phyloP scores from a whole-genome alignment of 108 stramenopile genomes.

The Nitzschia sp. region DNA sequence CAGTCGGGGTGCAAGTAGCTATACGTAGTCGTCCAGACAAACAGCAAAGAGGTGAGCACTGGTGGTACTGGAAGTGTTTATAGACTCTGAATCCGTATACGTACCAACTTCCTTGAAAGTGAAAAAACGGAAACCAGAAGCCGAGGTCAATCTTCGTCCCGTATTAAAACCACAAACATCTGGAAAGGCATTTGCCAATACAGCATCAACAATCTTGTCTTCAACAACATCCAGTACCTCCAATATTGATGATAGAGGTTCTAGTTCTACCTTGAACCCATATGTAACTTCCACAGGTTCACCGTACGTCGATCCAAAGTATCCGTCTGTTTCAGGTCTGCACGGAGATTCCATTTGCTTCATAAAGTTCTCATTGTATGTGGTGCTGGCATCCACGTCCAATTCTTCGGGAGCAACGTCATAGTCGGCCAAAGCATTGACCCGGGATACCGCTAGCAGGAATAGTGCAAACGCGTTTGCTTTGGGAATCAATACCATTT shows the following conservation, averaged over 20 bases:
- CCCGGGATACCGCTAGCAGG: no score
- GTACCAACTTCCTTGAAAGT: constrained; percentile 28
- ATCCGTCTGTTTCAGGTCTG: constrained; percentile 43
- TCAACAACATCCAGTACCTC: constrained; percentile 34
- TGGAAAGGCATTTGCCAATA: constrained; percentile 27
- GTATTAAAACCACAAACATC: constrained; percentile 33
- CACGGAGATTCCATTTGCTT: constrained; percentile 31
- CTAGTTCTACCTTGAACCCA: constrained; percentile 34
- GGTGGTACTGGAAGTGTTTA: no score
- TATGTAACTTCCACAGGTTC: constrained; percentile 21
- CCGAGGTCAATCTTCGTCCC: not conserved
- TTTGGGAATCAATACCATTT: not conserved
- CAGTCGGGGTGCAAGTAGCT: constrained; percentile 25
- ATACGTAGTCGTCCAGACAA: not conserved
- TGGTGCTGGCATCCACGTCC: constrained; percentile 28
- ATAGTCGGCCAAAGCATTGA: no score
- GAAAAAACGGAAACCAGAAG: constrained; percentile 37
- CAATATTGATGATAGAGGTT: constrained; percentile 27
- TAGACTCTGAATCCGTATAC: not conserved
- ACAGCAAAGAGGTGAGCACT: constrained; percentile 9
- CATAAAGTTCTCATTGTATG: constrained; percentile 34
- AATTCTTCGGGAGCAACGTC: constrained; percentile 28
- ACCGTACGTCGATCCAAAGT: constrained; percentile 47
- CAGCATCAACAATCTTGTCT: constrained; percentile 32
- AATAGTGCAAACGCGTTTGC: no score